These are phyloP conservation scores for Filobasidium floriforme DNA, from an alignment of 768 basidiomycete genomes.

Conservation along the genomic window DNA sequence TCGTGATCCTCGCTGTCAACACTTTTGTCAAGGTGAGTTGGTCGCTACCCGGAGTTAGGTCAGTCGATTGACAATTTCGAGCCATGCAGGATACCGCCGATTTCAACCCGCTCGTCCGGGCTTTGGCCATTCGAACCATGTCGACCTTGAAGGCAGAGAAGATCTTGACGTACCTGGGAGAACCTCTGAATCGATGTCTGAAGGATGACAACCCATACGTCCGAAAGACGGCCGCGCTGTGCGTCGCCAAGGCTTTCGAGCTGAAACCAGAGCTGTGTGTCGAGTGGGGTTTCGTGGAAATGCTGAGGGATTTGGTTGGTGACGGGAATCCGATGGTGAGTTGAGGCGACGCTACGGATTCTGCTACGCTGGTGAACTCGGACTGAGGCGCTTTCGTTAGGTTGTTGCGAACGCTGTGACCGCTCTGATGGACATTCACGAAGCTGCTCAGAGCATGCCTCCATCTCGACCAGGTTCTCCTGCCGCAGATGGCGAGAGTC, in stretches of 20 bases:
- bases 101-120: slow-evolving; percentile 90
- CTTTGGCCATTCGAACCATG: slow-evolving; percentile 96
- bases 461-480: slow-evolving; percentile 20
- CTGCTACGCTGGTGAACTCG: neutral
- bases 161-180: slow-evolving; percentile 97
- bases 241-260: slow-evolving; percentile 95
- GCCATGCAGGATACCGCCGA: slow-evolving; percentile 77
- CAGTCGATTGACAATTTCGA: neutral
- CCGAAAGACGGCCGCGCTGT: slow-evolving; percentile 91
- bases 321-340: slow-evolving; percentile 94
- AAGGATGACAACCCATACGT: slow-evolving; percentile 97
- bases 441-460: slow-evolving; percentile 48
- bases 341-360: slow-evolving; percentile 3
- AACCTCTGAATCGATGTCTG: slow-evolving; percentile 83
- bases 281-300: slow-evolving; percentile 86
- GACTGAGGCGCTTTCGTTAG: slow-evolving; percentile 46
- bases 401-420: slow-evolving; percentile 95
- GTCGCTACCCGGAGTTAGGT: no score
- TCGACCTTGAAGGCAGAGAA: slow-evolving; percentile 93
- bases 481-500: slow-evolving; percentile 26
- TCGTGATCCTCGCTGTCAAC: slow-evolving; percentile 97
- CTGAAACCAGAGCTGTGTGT: slow-evolving; percentile 90
- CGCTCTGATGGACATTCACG: slow-evolving; percentile 85
- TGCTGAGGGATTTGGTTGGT: slow-evolving; percentile 81
- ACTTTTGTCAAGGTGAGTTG: slow-evolving; percentile 71